Percentiles rank a stretch among this genome's conserved stretches.
phyloP scores from a whole-genome alignment of 139 green algal species.

The Helicosporidium sp. region DNA sequence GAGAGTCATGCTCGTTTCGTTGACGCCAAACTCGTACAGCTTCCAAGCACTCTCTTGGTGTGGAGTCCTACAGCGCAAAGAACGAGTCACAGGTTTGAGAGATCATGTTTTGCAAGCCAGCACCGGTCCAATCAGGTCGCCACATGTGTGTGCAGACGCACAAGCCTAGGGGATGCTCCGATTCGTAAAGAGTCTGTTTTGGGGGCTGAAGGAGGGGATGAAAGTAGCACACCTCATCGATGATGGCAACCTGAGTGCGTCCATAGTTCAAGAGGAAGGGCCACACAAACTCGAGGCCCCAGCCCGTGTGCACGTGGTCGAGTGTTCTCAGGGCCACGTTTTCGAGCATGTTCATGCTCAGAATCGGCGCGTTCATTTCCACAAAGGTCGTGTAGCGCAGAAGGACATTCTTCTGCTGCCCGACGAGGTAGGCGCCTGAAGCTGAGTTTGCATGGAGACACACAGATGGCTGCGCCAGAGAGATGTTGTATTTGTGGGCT shows the following conservation, averaged over 20 bases:
- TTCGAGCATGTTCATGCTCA: slow-evolving; percentile 21
- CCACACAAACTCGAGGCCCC: slow-evolving; percentile 13
- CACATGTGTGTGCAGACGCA: too few species aligned
- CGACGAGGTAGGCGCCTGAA: neutral
- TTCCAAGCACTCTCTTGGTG: too few species aligned
- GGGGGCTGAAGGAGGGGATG: slow-evolving; percentile 3
- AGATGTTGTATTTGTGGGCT: neutral
- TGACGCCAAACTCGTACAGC: too few species aligned
- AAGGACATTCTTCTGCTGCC: neutral
- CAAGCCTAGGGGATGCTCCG: too few species aligned
- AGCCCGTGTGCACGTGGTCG: slow-evolving; percentile 11
- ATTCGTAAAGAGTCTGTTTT: neutral
- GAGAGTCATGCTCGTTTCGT: too few species aligned
- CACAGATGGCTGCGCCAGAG: neutral
- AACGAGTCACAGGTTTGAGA: too few species aligned
- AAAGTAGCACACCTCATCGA: slow-evolving; percentile 21
- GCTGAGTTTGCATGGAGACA: neutral
- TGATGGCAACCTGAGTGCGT: slow-evolving; percentile 11
- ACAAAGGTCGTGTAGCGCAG: slow-evolving; percentile 8
- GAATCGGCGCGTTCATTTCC: slow-evolving; percentile 17
- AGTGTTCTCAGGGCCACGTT: slow-evolving; percentile 9
- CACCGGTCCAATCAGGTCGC: too few species aligned
- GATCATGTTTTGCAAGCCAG: too few species aligned
- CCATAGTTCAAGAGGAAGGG: slow-evolving; percentile 21
- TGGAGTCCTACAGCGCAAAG: too few species aligned